A percentile compares a stretch with the other conserved stretches of the same genome.
Conservation (phyloP, 2,329 filamentous ascomycete genomes). For the Ascochyta pisi region DNA sequence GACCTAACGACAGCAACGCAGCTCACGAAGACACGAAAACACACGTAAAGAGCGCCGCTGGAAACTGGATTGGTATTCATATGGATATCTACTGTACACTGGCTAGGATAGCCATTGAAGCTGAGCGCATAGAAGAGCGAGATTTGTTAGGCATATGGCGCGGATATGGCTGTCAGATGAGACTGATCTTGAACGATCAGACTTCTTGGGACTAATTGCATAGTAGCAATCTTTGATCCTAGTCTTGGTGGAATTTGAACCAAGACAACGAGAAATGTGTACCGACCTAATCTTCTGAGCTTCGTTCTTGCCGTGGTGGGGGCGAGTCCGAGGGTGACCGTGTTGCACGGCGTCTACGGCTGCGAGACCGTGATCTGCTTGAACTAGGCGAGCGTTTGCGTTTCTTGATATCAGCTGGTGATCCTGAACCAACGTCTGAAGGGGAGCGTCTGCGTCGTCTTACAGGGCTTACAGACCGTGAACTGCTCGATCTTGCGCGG, state of each 20-base stretch:
- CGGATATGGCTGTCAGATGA: neutral
- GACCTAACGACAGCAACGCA: neutral
- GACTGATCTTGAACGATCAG: neutral
- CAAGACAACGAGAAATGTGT: neutral
- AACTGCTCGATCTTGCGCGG: conserved; percentile 47
- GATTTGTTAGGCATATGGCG: neutral
- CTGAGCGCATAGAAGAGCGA: neutral
- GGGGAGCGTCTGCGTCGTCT: conserved; percentile 55
- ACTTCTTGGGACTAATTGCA: neutral
- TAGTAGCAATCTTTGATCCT: neutral
- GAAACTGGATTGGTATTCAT: neutral
- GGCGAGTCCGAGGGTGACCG: conserved; percentile 30
- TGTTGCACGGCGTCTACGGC: conserved; percentile 29
- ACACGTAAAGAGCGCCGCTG: neutral
- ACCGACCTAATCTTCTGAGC: conserved; percentile 21
- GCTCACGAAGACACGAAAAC: neutral
- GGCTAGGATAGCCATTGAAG: neutral
- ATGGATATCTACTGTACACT: conserved; percentile 3
- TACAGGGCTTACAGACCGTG: conserved; percentile 50
- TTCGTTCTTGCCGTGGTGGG: conserved; percentile 14
- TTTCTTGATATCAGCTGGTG: conserved; percentile 59
- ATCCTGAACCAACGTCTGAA: conserved; percentile 52
- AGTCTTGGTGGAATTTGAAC: neutral
- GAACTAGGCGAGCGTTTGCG: conserved; percentile 51
- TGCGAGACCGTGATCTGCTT: conserved; percentile 47